phyloP scores from a whole-genome alignment of 768 basidiomycete genomes.

The Pulveroboletus ravenelii region DNA sequence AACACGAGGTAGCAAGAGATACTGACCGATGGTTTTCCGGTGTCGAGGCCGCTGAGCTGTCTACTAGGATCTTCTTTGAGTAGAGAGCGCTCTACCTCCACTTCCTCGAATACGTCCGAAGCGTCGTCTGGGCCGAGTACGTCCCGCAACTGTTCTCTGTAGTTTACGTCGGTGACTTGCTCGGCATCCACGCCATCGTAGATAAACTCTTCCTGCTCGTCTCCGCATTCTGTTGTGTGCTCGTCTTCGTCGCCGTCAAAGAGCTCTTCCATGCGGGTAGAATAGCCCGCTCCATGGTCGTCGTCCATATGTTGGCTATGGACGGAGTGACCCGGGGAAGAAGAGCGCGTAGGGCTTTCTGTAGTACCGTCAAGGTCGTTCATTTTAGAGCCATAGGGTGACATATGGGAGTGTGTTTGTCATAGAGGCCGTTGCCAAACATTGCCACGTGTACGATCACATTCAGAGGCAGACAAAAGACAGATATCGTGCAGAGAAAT shows the following conservation, averaged over 20 bases:
- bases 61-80: conserved; percentile 36
- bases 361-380: neutral
- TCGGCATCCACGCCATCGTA: conserved; percentile 68
- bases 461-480: neutral
- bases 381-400: conserved; percentile 8
- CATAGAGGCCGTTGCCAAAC: conserved; percentile 26
- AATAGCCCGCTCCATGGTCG: conserved; percentile 24
- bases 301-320: conserved; percentile 21
- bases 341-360: neutral
- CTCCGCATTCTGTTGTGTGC: conserved; percentile 41
- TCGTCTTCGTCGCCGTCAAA: conserved; percentile 40
- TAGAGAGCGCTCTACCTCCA: conserved; percentile 45
- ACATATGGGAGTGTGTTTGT: conserved; percentile 25
- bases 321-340: conserved; percentile 14
- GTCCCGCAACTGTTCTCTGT: conserved; percentile 65
- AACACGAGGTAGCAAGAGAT: conserved; percentile 13
- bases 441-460: conserved; percentile 16
- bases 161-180: conserved; percentile 43
- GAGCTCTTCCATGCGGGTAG: conserved; percentile 23
- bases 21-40: conserved; percentile 33
- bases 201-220: conserved; percentile 61
- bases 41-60: conserved; percentile 20
- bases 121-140: conserved; percentile 63
- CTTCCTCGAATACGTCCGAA: conserved; percentile 43
- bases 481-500: conserved; percentile 17